Evolutionary conservation across 1,284 basidiomycete genomes (phyloP), one percentile per base, ranked within the genome.

Genomic region (Wolfiporia cocos): DNA sequence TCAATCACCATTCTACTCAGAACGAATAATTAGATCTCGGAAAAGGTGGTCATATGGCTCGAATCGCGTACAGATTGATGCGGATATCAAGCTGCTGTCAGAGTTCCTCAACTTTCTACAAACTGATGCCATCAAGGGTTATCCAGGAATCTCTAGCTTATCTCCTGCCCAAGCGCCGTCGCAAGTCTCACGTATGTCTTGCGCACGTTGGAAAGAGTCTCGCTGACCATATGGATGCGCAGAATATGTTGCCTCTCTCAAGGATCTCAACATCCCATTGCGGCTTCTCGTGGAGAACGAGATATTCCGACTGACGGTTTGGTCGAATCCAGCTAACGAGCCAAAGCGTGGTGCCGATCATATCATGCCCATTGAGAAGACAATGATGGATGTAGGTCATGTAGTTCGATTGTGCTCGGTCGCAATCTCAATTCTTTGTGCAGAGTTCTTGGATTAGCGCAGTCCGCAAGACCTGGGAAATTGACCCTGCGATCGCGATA

Each of bases 1-100:
- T 66, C 24, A 21, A 23, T 26, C 34, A 12, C 28, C 7, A 2
- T 6, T n/a, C 9, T 6, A 17, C 11, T 6, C 3, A 4, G 28
- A 3, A 41, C 11, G 24, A 23, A 4, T 7, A 34, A 7, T n/a
- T 7, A 34, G 10, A 34, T 11, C 10, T 34, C 7, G 15, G 32
- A 7, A 26, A 46, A 93, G 91, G 54, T 99, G 95, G 94, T 86
- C 92, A 4, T 97, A 86, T 59, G 96, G 95, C 21, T 86, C 90
- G 19, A 92, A 92, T 64, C 80, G 92, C 3, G 79, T 92, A 11
- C 94, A 98, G 65, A 69, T 96, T 17, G 81, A 86, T 46, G 82
- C 89, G 0, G 95, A 99, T 59, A 79, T 95, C 59, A 89, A 86
- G 61, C 72, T 94, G 0, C 66, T 98, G 17, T 80, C 81, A 19